Evolutionary conservation across 768 basidiomycete species (phyloP), one percentile per base, ranked within the genome.

Genomic region (Postia placenta): DNA sequence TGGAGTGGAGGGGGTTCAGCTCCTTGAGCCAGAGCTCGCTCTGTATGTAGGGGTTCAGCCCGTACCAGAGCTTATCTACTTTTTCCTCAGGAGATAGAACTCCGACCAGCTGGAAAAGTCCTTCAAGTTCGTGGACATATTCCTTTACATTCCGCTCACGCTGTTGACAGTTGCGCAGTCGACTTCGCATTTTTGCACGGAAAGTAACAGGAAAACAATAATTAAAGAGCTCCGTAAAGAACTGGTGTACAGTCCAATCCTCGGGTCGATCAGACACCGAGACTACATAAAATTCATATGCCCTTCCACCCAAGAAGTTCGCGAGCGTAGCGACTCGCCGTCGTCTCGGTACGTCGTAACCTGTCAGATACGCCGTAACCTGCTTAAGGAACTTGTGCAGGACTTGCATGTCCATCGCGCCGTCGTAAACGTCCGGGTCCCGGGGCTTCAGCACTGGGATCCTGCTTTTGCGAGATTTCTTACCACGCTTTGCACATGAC

Each of bases 41-140:
- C 25, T 68, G 68, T 1, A 71, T 58, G 14, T 53, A 36, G 0
- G 42, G 20, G 1, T 52, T 44, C 0, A 70, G 47, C 0, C 72
- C 68, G 2, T 61, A 55, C 70, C 69, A 76, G 0, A 75, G 53
- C 9, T 60, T 57, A 7, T 63, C 53, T 0, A 70, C 64, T 6
- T 56, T 37, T 11, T 71, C 66, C 5, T 26, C 48, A 4, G 67
- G 51, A 2, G 62, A 57, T 0, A 56, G 51, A 2, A 58, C 37
- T 0, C 70, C 70, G 6, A 71, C 65, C 47, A 68, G 65, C 9
- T 59, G 57, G 49, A 56, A 68, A 0, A 72, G 33, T 12, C 64
- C 65, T 20, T 67, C 60, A 0, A 74, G 42, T 36, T 71, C 64
- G 35, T 64, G 63, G 2, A 64, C 56, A 49, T 64, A 74, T 5